Base-by-base conservation (phyloP, 2,329 filamentous ascomycete species). In the Remersonia thermophila region DNA sequence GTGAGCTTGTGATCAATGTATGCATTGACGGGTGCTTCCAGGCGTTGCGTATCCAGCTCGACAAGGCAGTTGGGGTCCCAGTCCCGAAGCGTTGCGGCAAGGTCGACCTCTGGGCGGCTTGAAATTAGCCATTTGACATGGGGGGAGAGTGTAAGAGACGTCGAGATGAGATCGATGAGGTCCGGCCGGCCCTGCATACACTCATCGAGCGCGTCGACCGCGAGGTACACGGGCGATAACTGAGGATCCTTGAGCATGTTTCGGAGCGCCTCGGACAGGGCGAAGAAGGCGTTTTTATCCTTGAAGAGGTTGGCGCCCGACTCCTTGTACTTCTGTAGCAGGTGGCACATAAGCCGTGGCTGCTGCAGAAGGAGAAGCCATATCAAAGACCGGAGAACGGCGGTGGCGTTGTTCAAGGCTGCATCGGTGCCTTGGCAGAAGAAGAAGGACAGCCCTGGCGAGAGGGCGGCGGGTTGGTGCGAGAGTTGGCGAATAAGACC, bases 281-380 rank as follows among this genome's bases (percentile, higher is more conserved):
- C 41, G 25, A 33, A 17, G 15, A 46, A 46, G 16, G 43, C 35
- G 42, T 38, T 46, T 20, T 42, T 9, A 18, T 35, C 40, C 23
- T 9, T 37, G 26, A 48, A 47, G 12, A 42, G 36, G 23, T 20
- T 11, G 20, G 41, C 15, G 29, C 43, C 43, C 35, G 43, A 33
- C 12, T 44, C 25, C 34, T 44, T 41, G 20, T 47, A 40, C 23
- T 47, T 48, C 30, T 40, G 30, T 4, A 34, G 44, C n/a, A 47
- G 26, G 30, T 48, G 42, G n/a, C 36, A 42, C 7, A 45, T 39
- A 14, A 48, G 43, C 27, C 26, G 18, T 16, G 43, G 44, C 33
- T 47, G 43, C 37, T 48, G 43, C 20, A 43, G 23, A 41, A 47
- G 36, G 7, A 47, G 41, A 32, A 47, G 35, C 45, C 43, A 47